Percentiles rank a stretch among this genome's conserved stretches.
phyloP scores from a whole-genome alignment of 768 basidiomycete genomes.

The Zangia roseola region DNA sequence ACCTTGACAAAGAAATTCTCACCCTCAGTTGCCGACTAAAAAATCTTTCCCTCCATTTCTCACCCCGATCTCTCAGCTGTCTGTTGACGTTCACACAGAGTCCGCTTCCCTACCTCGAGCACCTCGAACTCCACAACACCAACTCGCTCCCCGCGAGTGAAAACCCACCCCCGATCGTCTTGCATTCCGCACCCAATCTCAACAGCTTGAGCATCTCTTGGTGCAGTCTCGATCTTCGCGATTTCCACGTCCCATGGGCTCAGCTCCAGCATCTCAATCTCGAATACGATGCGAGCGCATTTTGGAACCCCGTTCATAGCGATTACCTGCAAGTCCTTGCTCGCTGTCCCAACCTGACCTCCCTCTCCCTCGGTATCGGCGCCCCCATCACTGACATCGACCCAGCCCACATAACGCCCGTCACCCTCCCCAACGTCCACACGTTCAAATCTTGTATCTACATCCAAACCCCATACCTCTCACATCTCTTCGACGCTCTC shows the following conservation, averaged over 20 bases:
- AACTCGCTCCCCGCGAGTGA: conserved; percentile 26
- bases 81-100: conserved; percentile 29
- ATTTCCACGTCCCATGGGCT: conserved; percentile 28
- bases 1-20: conserved; percentile 30
- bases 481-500: conserved; percentile 25
- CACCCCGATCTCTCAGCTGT: conserved; percentile 23
- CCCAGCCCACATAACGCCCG: conserved; percentile 10
- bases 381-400: conserved; percentile 16
- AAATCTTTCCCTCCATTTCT: conserved; percentile 20
- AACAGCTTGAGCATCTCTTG: conserved; percentile 28
- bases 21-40: conserved; percentile 22
- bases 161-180: conserved; percentile 21
- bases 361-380: conserved; percentile 29
- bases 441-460: conserved; percentile 28
- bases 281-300: conserved; percentile 27
- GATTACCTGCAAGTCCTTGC: conserved; percentile 27
- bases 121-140: conserved; percentile 27
- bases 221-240: conserved; percentile 26
- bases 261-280: conserved; percentile 30
- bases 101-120: conserved; percentile 22
- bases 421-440: conserved; percentile 28
- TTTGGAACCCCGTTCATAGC: conserved; percentile 30
- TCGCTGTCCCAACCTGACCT: conserved; percentile 25
- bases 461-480: conserved; percentile 26
- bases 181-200: conserved; percentile 28